Base-by-base conservation (phyloP, 768 basidiomycete genomes). In the Boletellus emodensis region DNA sequence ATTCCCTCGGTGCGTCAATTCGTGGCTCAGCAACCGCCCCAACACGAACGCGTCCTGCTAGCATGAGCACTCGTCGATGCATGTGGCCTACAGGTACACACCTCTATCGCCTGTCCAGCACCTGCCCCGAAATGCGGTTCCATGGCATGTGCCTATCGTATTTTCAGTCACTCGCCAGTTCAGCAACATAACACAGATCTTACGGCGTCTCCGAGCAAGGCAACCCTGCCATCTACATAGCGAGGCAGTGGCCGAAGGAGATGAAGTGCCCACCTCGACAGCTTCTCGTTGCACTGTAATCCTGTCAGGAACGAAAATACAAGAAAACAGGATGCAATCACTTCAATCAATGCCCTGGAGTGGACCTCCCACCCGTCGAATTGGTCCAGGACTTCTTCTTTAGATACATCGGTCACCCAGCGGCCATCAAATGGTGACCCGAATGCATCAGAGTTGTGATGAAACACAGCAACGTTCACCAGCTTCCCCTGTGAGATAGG, bases 51-150 rank as follows among this genome's bases (percentile, higher is more conserved):
- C 66, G 42, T 72, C 72, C 61, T 62, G 18, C 1, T 11, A 17
- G 18, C 14, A 22, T 26, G 26, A 18, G n/a, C 2, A n/a, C 14
- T 50, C 28, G 9, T 28, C 28, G 28, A 9, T 28, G 6, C 37
- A 26, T n/a, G 46, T 5, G 2, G 24, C 6, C 38, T 33, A 8
- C 6, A 18, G 14, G 17, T 10, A 41, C 61, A 13, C 40, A 75
- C 76, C 61, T 79, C 79, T n/a, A 79, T 71, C 1, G 77, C 77
- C 46, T 77, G 76, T 3, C 76, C 75, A 3, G 76, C 79, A 3
- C 78, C 77, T 0, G 75, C 71, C 1, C 74, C 77, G 58, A 74
- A 68, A 54, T 77, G 69, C 0, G 76, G 76, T 4, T 71, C 63
- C 70, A 76, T 76, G 0, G 72, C 75, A 58, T 79, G 76, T 0